Percentiles rank a stretch among this genome's conserved stretches.
Conservation (phyloP, 495 filamentous ascomycete species). For the Jackrogersella minutella region DNA sequence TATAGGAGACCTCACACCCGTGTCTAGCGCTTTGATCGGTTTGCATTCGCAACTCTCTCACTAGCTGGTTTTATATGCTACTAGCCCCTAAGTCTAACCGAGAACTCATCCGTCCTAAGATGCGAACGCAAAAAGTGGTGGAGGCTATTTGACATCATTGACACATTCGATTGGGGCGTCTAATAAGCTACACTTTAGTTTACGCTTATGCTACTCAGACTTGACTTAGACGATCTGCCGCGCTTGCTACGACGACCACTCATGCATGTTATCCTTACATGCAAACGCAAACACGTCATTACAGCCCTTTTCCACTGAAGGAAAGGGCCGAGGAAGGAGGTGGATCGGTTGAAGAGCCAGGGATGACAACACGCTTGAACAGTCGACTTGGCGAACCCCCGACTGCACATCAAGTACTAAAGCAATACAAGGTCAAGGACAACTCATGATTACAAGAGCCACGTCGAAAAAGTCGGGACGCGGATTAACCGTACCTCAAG, state of each 20-base stretch:
- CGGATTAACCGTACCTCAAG: background rate
- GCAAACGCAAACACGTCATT: no score
- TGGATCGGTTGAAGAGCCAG: background rate
- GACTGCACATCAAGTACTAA: background rate
- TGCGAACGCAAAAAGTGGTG: background rate
- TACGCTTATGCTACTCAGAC: background rate
- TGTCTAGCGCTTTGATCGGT: slow-evolving; percentile 70
- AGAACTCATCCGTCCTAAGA: background rate
- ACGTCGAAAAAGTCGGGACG: background rate
- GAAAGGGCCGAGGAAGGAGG: background rate
- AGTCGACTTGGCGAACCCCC: background rate
- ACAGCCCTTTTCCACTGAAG: background rate
- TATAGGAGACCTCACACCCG: slow-evolving; percentile 72
- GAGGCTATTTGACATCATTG: slow-evolving; percentile 4
- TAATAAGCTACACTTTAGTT: background rate
- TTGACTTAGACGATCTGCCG: background rate
- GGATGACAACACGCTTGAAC: background rate
- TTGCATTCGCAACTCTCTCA: background rate
- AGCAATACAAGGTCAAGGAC: background rate
- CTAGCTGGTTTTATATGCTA: background rate
- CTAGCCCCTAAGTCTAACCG: background rate
- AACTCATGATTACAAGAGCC: background rate
- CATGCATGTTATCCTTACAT: background rate
- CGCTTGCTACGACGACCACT: background rate
- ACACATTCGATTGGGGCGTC: background rate